phyloP scores from a whole-genome alignment of 106 monocot genomes.

The Iris macrosiphon region DNA sequence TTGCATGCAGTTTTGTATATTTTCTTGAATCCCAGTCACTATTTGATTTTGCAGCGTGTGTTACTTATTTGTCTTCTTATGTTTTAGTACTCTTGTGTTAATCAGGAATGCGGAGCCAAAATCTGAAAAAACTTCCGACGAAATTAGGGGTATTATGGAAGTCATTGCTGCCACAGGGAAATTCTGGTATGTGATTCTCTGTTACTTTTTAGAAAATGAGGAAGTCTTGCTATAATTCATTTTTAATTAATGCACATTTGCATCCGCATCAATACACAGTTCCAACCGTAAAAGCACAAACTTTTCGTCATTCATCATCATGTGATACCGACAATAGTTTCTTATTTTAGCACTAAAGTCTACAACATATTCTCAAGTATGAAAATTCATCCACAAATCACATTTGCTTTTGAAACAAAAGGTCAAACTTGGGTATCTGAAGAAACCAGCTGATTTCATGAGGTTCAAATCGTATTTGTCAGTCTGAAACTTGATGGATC shows the following conservation, averaged over 20 bases:
- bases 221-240: neutral
- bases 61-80: too few relatives aligned
- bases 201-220: neutral
- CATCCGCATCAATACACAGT: neutral
- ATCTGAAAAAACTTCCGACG: constrained; percentile 35
- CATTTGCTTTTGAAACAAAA: too few relatives aligned
- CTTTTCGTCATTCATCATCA: neutral
- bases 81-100: neutral
- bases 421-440: neutral
- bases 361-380: too few relatives aligned
- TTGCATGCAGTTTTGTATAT: too few relatives aligned
- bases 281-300: neutral
- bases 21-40: too few relatives aligned
- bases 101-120: constrained; percentile 40
- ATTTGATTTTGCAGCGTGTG: too few relatives aligned
- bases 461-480: too few relatives aligned
- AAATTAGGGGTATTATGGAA: constrained; percentile 59
- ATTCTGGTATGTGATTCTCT: constrained; percentile 57
- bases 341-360: too few relatives aligned
- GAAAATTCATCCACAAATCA: too few relatives aligned
- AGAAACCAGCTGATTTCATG: neutral
- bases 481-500: too few relatives aligned
- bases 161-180: constrained; percentile 87
- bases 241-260: neutral
- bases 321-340: too few relatives aligned